A percentile compares a stretch with the other conserved stretches of the same genome.
phyloP scores from a whole-genome alignment of 2,329 filamentous ascomycete species.

The Clarireedia monteithiana region DNA sequence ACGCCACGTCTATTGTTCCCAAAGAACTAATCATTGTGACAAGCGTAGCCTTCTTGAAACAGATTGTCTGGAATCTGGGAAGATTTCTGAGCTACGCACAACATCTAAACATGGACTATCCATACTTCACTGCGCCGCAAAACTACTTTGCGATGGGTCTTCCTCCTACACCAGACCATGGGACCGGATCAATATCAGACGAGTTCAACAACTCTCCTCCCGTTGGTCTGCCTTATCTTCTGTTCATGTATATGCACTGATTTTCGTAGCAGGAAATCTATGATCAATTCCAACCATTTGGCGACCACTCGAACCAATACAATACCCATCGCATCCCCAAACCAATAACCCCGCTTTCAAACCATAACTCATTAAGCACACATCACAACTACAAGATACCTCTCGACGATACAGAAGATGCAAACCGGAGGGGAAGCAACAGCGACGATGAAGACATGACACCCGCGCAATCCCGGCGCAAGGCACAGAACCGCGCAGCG shows the following conservation, averaged over 20 bases:
- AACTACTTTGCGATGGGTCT: constrained; percentile 42
- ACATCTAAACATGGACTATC: constrained; percentile 43
- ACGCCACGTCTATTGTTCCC: too few relatives aligned
- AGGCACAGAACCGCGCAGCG: constrained; percentile 68
- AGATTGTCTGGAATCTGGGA: too few relatives aligned
- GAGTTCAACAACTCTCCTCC: constrained; percentile 37
- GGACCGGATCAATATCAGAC: constrained; percentile 33
- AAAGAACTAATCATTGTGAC: too few relatives aligned
- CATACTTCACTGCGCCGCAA: constrained; percentile 39
- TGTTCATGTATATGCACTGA: not conserved
- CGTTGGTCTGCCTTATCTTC: constrained; percentile 24
- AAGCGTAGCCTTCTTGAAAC: too few relatives aligned
- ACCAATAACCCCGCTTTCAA: constrained; percentile 22
- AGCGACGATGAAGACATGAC: constrained; percentile 43
- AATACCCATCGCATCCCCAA: constrained; percentile 12
- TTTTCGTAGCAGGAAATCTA: constrained; percentile 26
- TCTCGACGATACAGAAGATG: constrained; percentile 23
- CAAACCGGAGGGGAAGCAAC: constrained; percentile 30
- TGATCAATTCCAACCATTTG: constrained; percentile 26
- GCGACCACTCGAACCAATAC: constrained; percentile 21
- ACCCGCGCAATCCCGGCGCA: constrained; percentile 52
- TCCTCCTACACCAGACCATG: constrained; percentile 31
- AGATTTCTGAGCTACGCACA: not conserved
- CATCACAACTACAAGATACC: constrained; percentile 21
- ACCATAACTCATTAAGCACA: constrained; percentile 22